Base-by-base conservation (phyloP, 1,139 yeast genomes). In the Geotrichum reessii region DNA sequence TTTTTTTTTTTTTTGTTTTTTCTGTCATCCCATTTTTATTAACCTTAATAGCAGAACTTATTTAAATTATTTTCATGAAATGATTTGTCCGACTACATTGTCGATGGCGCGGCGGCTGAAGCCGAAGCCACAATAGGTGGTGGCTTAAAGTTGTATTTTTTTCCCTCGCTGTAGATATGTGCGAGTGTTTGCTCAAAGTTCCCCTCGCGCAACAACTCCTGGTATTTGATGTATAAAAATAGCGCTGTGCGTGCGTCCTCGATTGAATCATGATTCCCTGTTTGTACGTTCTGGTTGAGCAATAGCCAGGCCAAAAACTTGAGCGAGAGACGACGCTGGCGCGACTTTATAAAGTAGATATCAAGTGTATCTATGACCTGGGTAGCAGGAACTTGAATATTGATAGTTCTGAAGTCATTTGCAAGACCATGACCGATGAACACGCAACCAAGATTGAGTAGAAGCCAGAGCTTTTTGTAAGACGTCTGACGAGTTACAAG, bases 241-340 rank as follows among this genome's bases (percentile, higher is more conserved):
- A 95, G 78, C 0, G 99, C 99, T 12, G 95, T 86, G 59, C 80
- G 76, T 0, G 99, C 98, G 75, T 95, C 99, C 69, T 95, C 99
- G 52, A 93, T 90, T 0, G 98, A 92, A 70, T 95, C 98, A 71
- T 95, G 99, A 69, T 92, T 92, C 1, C 95, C 96, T 1, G 84
- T 84, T 71, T 95, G 99, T 22, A 95, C 96, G 55, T 84, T 81
- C 62, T 84, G 85, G 48, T 81, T 81, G 59, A 93, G 76, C 56
- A 93, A 77, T 33, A 84, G 84, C 78, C 90, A 92, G 4, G 96
- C 92, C 68, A 95, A 76, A 69, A 90, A 95, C 68, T 93, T 87
- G 65, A 95, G 79, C n/a, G 97, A 89, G 47, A 95, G 77, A 62
- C 85, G 87, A 61, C 99, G 72, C 78, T 86, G 76, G 66, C 84